These are phyloP conservation scores for Acer saccharum DNA, from an alignment of 345 rosid species.

Conservation along the genomic window DNA sequence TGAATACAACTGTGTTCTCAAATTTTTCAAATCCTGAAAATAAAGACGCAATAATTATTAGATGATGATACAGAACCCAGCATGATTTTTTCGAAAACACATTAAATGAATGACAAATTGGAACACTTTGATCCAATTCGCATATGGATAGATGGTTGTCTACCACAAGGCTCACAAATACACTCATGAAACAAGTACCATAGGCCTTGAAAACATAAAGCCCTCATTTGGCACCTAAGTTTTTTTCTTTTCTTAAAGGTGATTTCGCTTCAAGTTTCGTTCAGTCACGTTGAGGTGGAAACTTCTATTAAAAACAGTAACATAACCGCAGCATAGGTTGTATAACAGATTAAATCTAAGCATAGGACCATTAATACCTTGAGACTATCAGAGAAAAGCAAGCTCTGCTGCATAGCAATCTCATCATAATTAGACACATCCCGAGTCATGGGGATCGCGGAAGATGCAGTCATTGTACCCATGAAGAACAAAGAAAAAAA, in stretches of 20 bases:
- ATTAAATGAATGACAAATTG: background rate
- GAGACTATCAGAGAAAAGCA: constrained; percentile 84
- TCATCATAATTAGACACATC: constrained; percentile 79
- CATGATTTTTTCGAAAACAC: background rate
- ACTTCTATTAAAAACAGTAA: background rate
- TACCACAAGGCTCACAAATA: background rate
- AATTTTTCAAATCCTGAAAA: constrained; percentile 79
- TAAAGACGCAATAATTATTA: background rate
- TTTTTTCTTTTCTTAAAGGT: background rate
- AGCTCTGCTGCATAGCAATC: constrained; percentile 77
- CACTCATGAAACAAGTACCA: background rate
- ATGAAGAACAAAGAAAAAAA: constrained; percentile 14
- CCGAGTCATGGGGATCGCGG: constrained; percentile 46
- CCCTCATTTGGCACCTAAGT: background rate
- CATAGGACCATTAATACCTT: constrained; percentile 48
- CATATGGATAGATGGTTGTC: background rate
- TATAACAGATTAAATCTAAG: background rate
- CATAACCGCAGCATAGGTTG: background rate
- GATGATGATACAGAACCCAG: background rate
- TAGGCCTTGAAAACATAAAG: background rate
- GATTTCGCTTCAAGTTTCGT: background rate
- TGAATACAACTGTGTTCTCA: constrained; percentile 83
- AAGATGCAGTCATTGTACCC: constrained; percentile 62
- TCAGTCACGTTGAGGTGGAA: background rate
- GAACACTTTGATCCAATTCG: background rate